These are phyloP conservation scores for Saturnispora diversa DNA, from an alignment of 805 yeast species.

Conservation along the genomic window DNA sequence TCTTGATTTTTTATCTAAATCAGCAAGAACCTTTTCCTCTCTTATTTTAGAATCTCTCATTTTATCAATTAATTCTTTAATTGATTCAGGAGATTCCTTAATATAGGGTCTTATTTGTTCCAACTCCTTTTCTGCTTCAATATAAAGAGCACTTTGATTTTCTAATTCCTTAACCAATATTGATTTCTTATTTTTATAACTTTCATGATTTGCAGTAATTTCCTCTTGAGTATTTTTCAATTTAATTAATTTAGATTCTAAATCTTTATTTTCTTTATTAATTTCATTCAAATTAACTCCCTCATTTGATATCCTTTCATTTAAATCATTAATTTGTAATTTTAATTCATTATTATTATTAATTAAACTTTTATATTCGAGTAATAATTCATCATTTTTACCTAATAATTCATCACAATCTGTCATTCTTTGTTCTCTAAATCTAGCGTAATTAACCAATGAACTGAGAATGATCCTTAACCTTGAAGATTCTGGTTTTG, in stretches of 20 bases:
- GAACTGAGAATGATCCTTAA: conserved; percentile 66
- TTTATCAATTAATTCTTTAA: conserved; percentile 45
- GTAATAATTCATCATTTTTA: conserved; percentile 43
- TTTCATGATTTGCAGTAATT: conserved; percentile 51
- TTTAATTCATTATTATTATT: conserved; percentile 34
- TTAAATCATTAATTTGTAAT: conserved; percentile 20
- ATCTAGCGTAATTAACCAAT: conserved; percentile 76
- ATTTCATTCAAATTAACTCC: conserved; percentile 35
- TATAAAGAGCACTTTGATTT: conserved; percentile 47
- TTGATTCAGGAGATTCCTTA: conserved; percentile 49
- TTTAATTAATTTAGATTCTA: conserved; percentile 55
- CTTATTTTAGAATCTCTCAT: conserved; percentile 37
- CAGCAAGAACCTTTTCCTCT: conserved; percentile 33
- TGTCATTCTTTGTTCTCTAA: conserved; percentile 65
- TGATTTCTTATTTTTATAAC: conserved; percentile 57
- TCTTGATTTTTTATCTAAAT: conserved; percentile 40
- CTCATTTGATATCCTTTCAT: conserved; percentile 16
- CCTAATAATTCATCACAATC: conserved; percentile 60
- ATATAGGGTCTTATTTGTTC: conserved; percentile 55
- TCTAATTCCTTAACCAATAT: conserved; percentile 51
- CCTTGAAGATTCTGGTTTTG: conserved; percentile 67
- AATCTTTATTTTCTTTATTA: conserved; percentile 41
- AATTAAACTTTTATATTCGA: conserved; percentile 36
- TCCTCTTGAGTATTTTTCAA: conserved; percentile 57
- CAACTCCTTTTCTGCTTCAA: conserved; percentile 49